Base-by-base conservation (phyloP, 768 basidiomycete species). In the Suillus bovinus region DNA sequence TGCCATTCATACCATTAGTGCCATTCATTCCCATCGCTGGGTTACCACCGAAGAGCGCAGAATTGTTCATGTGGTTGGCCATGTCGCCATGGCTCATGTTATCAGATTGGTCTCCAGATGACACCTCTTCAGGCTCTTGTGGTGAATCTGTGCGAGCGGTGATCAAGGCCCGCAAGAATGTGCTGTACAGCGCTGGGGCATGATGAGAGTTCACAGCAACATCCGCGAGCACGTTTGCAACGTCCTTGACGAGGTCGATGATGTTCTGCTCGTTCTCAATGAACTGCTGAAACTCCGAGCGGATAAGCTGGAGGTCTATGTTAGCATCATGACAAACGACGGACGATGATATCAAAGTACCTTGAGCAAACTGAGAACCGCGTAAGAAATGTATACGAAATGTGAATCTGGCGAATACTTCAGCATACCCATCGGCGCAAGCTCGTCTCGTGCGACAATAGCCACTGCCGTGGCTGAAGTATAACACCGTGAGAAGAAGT, bases 331-430 rank as follows among this genome's bases (percentile, higher is more conserved):
- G 60, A 59, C 9, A 38, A 49, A 49, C 5, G 20, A 17, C 7
- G 22, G 24, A 55, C 52, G 22, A 27, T 27, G 11, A 47, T 31
- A 17, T n/a, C 22, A 63, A 27, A 80, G 61, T 58, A 94, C 91
- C 88, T 98, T 99, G 64, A 99, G 81, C 66, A 98, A 79, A 69
- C 90, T 96, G 62, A 97, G 79, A 8, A 98, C 90, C 0, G 94
- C 95, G 75, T 99, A 97, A n/a, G 90, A 91, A 50, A 85, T 86
- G 78, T 92, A 89, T 10, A 99, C 96, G 66, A 92, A 96, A 68
- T 91, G 90, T 6, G 92, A 90, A 73, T 99, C 96, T 5, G 94
- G 91, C 0, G 91, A 85, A 74, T 93, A 96, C 65, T 83, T 87
- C 73, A 97, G 78, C 67, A 81, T 90, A 1, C 91, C 94, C 27